Evolutionary conservation across 768 basidiomycete species (phyloP).

Genomic region (Phanerodontia chrysosporium): DNA sequence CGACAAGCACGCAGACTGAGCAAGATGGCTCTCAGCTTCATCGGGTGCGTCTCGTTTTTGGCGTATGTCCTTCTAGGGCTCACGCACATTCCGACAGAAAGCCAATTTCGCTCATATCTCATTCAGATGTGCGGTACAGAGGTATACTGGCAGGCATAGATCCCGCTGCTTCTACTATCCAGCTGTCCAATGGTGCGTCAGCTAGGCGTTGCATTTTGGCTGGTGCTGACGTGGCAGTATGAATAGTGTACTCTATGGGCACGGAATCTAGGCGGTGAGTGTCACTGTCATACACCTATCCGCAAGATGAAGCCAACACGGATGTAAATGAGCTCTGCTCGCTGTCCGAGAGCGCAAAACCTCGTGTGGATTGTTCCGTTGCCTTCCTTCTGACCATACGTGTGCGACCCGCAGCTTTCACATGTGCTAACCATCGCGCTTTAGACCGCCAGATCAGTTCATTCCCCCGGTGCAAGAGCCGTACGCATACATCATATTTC

Average conservation of each 20-base stretch:
- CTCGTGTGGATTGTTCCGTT: constrained; percentile 58
- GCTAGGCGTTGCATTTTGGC: neutral
- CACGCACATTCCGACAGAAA: constrained; percentile 37
- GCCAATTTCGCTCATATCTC: constrained; percentile 85
- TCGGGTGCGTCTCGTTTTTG: constrained; percentile 46
- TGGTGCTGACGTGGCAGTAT: no score
- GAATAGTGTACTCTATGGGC: constrained; percentile 82
- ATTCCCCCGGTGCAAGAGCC: constrained; percentile 81
- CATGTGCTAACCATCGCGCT: constrained; percentile 22
- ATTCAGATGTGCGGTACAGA: constrained; percentile 87
- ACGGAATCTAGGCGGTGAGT: constrained; percentile 79
- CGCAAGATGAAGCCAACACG: constrained; percentile 33
- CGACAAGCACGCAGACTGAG: constrained; percentile 8
- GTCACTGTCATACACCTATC: neutral
- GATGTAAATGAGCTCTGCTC: constrained; percentile 38
- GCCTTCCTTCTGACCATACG: constrained; percentile 54
- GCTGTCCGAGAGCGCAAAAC: constrained; percentile 39
- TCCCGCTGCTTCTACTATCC: constrained; percentile 80
- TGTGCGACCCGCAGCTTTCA: neutral
- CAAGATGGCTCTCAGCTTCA: constrained; percentile 70
- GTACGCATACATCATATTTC: constrained; percentile 88
- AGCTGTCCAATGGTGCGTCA: constrained; percentile 74
- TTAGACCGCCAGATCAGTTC: constrained; percentile 68
- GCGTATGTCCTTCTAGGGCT: neutral
- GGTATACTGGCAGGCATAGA: constrained; percentile 87